These are phyloP conservation scores for Westerdykella ornata DNA, from an alignment of 2,329 filamentous ascomycete species.

Conservation along the genomic window DNA sequence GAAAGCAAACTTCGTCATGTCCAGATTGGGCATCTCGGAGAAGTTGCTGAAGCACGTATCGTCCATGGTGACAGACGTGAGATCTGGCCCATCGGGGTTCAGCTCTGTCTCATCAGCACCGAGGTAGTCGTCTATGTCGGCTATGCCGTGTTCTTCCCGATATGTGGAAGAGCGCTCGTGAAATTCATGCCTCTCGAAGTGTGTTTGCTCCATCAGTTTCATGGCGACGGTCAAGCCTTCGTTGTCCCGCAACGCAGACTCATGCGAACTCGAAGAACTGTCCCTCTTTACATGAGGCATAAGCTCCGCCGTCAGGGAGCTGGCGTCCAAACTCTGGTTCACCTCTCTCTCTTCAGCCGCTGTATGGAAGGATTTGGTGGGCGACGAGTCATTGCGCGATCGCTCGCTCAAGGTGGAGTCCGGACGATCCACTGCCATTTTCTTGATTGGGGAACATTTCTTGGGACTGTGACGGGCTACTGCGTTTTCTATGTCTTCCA, in stretches of 20 bases:
- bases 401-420: conserved; percentile 22
- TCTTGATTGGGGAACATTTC: conserved; percentile 25
- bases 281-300: background rate
- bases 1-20: conserved; percentile 75
- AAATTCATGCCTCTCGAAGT: conserved; percentile 15
- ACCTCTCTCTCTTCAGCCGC: conserved; percentile 16
- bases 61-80: conserved; percentile 44
- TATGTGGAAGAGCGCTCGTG: conserved; percentile 14
- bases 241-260: conserved; percentile 31
- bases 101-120: conserved; percentile 21
- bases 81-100: conserved; percentile 26
- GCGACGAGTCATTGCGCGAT: conserved; percentile 25
- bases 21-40: conserved; percentile 69
- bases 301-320: background rate
- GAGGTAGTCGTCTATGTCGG: conserved; percentile 19
- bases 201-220: conserved; percentile 28
- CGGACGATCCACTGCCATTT: conserved; percentile 14
- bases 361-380: conserved; percentile 21
- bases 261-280: conserved; percentile 12
- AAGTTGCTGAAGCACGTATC: conserved; percentile 79
- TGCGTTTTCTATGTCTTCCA: conserved; percentile 4
- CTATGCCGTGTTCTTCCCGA: conserved; percentile 15
- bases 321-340: no score
- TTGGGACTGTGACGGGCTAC: conserved; percentile 15
- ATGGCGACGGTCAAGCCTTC: conserved; percentile 36